Percentiles rank a stretch among this genome's conserved stretches.
Evolutionary conservation across 768 basidiomycete genomes (phyloP).

Genomic region (Amanita rubescens): DNA sequence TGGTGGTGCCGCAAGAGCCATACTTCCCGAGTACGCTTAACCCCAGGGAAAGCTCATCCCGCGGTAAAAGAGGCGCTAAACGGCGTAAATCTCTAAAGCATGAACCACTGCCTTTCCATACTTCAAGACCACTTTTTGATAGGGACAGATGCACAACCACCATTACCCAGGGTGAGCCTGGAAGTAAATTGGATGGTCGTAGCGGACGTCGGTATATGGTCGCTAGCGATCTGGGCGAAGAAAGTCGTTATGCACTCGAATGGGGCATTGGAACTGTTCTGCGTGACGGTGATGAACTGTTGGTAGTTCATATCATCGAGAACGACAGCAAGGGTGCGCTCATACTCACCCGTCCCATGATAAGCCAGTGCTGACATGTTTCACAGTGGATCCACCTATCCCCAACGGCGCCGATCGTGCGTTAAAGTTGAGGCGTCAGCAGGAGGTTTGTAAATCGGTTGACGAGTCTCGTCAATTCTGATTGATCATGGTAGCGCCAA

Average conservation of each 20-base stretch:
- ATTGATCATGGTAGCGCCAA: conserved; percentile 55
- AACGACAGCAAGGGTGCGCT: conserved; percentile 80
- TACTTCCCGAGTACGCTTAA: conserved; percentile 75
- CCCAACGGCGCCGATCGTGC: conserved; percentile 71
- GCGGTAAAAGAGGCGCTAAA: conserved; percentile 38
- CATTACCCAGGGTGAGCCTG: conserved; percentile 80
- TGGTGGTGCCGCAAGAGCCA: conserved; percentile 77
- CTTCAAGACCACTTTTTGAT: conserved; percentile 78
- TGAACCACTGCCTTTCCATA: conserved; percentile 58
- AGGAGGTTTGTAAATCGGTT: conserved; percentile 55
- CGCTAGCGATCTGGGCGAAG: conserved; percentile 91
- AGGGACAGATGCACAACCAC: conserved; percentile 90
- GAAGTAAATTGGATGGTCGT: conserved; percentile 40
- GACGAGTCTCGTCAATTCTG: conserved; percentile 6
- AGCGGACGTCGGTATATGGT: conserved; percentile 75
- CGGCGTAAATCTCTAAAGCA: conserved; percentile 56
- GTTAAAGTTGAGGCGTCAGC: conserved; percentile 78
- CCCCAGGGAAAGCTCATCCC: conserved; percentile 22
- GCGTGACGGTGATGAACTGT: conserved; percentile 89
- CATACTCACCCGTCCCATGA: not conserved
- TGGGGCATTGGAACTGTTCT: conserved; percentile 98
- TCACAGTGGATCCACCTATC: conserved; percentile 55
- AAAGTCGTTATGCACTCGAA: conserved; percentile 90
- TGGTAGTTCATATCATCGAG: conserved; percentile 87
- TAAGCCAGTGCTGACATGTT: conserved; percentile 4